Base-by-base conservation (phyloP, 2,329 filamentous ascomycete species). In the Chaetomium olivaceum region DNA sequence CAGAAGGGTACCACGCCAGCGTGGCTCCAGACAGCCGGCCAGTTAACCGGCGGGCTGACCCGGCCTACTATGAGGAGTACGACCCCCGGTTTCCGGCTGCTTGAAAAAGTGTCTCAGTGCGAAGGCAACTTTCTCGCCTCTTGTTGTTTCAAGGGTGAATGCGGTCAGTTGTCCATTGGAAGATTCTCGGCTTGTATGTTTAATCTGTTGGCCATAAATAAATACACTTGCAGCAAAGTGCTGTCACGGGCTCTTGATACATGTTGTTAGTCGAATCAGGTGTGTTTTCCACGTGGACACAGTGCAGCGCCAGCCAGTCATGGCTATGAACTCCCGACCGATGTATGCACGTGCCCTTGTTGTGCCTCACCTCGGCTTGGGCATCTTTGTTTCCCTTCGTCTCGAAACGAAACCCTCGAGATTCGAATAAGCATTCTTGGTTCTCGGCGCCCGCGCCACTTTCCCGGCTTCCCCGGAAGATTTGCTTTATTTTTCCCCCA, bases 61-160 rank as follows among this genome's bases (percentile, higher is more conserved):
- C 65, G n/a, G 62, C 62, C n/a, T 70, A 70, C 58, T 56, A 68
- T 33, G 70, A 71, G 48, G 71, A 71, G 57, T 73, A 73, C 58
- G 71, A 73, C 33, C 71, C 71, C 12, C 62, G 68, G 33, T 72
- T 68, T 59, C 71, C 71, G 21, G 67, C 63, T 6, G 70, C 63
- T 36, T 66, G 62, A 65, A 14, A 8, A 16, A 12, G 29, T 54
- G 12, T 29, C 46, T 27, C 31, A 7, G 31, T 52, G 14, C 23
- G 31, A 14, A 3, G 58, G 19, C 11, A 31, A 25, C 33, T 21
- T 46, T 21, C 14, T 60, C 39, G 9, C 6, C 25, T 31, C 14
- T 48, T 14, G 16, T 48, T 46, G 60, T 21, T 25, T 19, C n/a
- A 21, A 8, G 25, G 25, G 8, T 19, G 16, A 25, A 14, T 16